These are phyloP conservation scores for Dactylellina leptospora DNA, from an alignment of 2,329 filamentous ascomycete species.

Conservation along the genomic window DNA sequence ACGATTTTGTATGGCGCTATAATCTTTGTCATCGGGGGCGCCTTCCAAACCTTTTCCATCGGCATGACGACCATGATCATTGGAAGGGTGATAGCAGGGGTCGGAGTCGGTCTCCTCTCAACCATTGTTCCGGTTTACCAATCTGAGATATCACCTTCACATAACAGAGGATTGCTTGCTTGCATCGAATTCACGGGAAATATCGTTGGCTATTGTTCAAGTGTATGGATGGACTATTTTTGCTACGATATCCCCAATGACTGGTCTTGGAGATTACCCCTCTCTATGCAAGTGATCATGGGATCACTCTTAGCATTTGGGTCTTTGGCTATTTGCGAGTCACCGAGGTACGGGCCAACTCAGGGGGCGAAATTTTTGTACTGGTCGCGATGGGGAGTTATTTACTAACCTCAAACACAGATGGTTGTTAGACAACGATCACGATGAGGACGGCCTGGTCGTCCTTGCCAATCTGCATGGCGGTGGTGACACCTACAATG, in stretches of 20 bases:
- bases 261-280: slow-evolving; percentile 86
- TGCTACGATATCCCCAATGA: slow-evolving; percentile 88
- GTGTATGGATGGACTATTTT: slow-evolving; percentile 98
- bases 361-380: no score
- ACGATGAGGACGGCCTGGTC: slow-evolving; percentile 97
- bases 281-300: slow-evolving; percentile 95
- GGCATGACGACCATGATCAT: slow-evolving; percentile 89
- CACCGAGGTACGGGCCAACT: slow-evolving; percentile 79
- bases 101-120: slow-evolving; percentile 86
- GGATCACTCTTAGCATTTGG: slow-evolving; percentile 83
- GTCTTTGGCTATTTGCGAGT: slow-evolving; percentile 93
- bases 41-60: slow-evolving; percentile 80
- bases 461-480: slow-evolving; percentile 98
- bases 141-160: slow-evolving; percentile 93
- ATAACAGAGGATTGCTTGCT: slow-evolving; percentile 92
- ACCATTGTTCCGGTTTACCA: slow-evolving; percentile 95
- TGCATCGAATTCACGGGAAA: slow-evolving; percentile 99
- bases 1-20: slow-evolving; percentile 94
- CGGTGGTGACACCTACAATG: slow-evolving; percentile 91
- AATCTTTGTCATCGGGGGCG: slow-evolving; percentile 84
- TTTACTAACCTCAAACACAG: slow-evolving; percentile 63
- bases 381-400: background rate
- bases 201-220: slow-evolving; percentile 92
- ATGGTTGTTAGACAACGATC: slow-evolving; percentile 96
- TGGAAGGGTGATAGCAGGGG: slow-evolving; percentile 82